A percentile compares a stretch with the other conserved stretches of the same genome.
These are phyloP conservation scores for Sclerotinia subarctica DNA, from an alignment of 2,329 filamentous ascomycete genomes.

Conservation along the genomic window DNA sequence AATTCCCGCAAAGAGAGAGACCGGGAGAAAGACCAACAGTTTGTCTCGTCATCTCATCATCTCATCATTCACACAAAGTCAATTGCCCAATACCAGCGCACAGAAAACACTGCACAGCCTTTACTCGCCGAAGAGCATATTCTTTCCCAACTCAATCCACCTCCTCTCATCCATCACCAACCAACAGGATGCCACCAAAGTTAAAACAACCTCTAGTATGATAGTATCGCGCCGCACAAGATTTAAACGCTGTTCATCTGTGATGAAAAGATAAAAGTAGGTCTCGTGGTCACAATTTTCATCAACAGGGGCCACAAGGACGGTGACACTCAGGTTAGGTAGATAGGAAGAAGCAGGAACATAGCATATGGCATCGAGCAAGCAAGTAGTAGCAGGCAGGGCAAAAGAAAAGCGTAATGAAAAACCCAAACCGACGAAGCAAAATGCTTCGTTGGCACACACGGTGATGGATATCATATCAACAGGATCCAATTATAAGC, in stretches of 20 bases:
- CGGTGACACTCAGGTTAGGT: neutral
- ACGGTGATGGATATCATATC: constrained; percentile 10
- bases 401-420: no score
- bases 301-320: neutral
- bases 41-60: neutral
- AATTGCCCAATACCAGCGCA: constrained; percentile 2
- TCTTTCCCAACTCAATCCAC: neutral
- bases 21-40: neutral
- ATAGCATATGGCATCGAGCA: neutral
- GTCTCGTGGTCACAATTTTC: constrained; percentile 17
- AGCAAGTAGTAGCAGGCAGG: neutral
- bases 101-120: neutral
- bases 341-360: constrained; percentile 9
- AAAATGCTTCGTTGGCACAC: constrained; percentile 18
- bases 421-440: constrained; percentile 5
- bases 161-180: neutral
- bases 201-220: neutral
- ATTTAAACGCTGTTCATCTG: constrained; percentile 11
- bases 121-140: neutral
- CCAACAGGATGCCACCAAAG: neutral
- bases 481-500: constrained; percentile 8
- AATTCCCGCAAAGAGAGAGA: neutral
- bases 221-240: neutral
- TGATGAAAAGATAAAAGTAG: neutral
- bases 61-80: neutral